Conservation (phyloP, 1,284 basidiomycete genomes). For the Ceratobasidium sp. region DNA sequence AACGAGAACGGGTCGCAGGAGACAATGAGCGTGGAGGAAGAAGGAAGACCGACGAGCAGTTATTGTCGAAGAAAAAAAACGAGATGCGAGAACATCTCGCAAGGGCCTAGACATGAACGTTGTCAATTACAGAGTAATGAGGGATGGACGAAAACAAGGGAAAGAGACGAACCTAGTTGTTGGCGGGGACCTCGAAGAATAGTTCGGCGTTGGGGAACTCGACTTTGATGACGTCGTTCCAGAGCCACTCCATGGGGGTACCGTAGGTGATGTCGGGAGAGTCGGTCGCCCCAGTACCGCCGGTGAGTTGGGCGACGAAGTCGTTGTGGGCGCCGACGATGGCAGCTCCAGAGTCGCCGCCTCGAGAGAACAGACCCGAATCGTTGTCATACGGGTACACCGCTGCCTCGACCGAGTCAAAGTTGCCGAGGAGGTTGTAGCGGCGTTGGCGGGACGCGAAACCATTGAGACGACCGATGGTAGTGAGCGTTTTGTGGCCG, state of each 20-base stretch:
- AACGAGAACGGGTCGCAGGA: slow-evolving; percentile 8
- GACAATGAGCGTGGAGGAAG: slow-evolving; percentile 3
- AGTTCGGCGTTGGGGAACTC: slow-evolving; percentile 48
- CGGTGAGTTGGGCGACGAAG: slow-evolving; percentile 57
- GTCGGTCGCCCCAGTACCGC: slow-evolving; percentile 53
- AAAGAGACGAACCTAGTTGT: slow-evolving; percentile 47
- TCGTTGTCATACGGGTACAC: slow-evolving; percentile 55
- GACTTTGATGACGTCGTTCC: slow-evolving; percentile 43
- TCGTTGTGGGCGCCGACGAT: slow-evolving; percentile 53
- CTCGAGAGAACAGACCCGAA: slow-evolving; percentile 56
- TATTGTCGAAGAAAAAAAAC: slow-evolving; percentile 11
- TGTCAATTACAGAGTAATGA: slow-evolving; percentile 37
- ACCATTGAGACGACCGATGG: slow-evolving; percentile 46
- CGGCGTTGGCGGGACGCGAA: slow-evolving; percentile 54
- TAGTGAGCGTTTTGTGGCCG: slow-evolving; percentile 50
- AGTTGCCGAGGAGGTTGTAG: slow-evolving; percentile 51
- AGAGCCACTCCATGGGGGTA: slow-evolving; percentile 47
- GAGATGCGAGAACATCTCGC: slow-evolving; percentile 41
- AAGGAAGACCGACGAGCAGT: background rate
- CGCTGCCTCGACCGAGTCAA: slow-evolving; percentile 56
- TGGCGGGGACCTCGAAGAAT: slow-evolving; percentile 35
- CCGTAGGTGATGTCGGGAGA: slow-evolving; percentile 47
- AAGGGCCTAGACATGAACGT: slow-evolving; percentile 21
- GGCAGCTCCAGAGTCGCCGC: slow-evolving; percentile 59
- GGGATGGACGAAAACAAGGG: slow-evolving; percentile 21